Evolutionary conservation across 2,329 filamentous ascomycete genomes (phyloP).

Genomic region (Fusarium sp.): DNA sequence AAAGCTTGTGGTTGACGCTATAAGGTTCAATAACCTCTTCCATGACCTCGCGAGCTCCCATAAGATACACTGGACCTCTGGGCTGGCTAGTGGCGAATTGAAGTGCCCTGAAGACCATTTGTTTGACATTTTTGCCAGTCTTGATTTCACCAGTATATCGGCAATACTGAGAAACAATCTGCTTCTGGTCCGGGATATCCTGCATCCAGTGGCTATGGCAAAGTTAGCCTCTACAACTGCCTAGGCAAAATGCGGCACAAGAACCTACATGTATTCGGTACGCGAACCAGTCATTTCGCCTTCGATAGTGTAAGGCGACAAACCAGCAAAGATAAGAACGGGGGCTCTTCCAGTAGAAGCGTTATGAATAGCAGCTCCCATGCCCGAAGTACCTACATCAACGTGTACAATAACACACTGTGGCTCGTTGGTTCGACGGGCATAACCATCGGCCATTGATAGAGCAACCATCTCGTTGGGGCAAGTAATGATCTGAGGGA

Average conservation of each 20-base stretch:
- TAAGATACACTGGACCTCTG: constrained; percentile 48
- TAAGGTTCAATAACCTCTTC: constrained; percentile 42
- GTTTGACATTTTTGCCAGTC: constrained; percentile 15
- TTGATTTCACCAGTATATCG: constrained; percentile 30
- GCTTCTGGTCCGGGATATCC: constrained; percentile 33
- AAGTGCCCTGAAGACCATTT: constrained; percentile 37
- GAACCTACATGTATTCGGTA: constrained; percentile 31
- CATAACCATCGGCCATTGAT: constrained; percentile 43
- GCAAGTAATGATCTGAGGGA: constrained; percentile 48
- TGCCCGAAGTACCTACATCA: constrained; percentile 49
- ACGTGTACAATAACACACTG: constrained; percentile 51
- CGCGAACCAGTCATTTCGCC: constrained; percentile 26
- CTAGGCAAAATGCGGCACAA: no score
- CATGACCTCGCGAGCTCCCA: constrained; percentile 48
- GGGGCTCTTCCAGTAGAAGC: constrained; percentile 50
- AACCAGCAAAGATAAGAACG: constrained; percentile 61
- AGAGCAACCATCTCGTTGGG: constrained; percentile 53
- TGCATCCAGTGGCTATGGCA: constrained; percentile 38
- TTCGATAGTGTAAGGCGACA: constrained; percentile 61
- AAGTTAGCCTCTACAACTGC: not conserved
- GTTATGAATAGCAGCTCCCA: constrained; percentile 51
- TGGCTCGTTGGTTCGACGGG: constrained; percentile 50
- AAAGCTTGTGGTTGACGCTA: constrained; percentile 5
- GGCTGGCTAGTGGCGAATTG: constrained; percentile 46
- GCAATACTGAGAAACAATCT: constrained; percentile 32